phyloP scores from a whole-genome alignment of 169 alveolate species.

The Plasmodium sp. region DNA sequence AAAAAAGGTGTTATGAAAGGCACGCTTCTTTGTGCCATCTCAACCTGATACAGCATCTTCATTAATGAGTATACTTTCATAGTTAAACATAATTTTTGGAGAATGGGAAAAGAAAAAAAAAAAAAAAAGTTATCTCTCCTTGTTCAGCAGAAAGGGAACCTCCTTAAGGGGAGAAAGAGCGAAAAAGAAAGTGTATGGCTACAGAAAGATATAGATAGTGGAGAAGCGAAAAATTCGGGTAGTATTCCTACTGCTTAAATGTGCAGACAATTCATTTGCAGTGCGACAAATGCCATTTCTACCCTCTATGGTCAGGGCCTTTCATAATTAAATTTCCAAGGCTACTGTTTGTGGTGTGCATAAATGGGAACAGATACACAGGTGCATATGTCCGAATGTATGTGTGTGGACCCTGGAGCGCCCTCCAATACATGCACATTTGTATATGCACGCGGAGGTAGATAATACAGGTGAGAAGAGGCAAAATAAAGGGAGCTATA shows the following conservation, averaged over 20 bases:
- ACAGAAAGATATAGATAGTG: background rate
- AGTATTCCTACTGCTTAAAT: background rate
- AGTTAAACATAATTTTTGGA: constrained; percentile 65
- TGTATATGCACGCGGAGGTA: background rate
- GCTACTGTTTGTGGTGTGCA: background rate
- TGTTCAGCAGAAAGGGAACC: background rate
- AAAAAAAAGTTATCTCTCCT: background rate
- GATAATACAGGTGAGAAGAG: background rate
- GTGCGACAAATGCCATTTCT: background rate
- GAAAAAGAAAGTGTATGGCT: background rate
- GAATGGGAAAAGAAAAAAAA: constrained; percentile 5
- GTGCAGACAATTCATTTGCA: constrained; percentile 5
- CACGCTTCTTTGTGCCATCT: background rate
- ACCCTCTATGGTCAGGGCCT: background rate
- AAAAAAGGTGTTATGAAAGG: background rate
- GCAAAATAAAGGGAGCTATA: background rate
- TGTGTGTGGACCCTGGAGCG: background rate
- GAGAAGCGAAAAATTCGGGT: background rate
- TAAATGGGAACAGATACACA: background rate
- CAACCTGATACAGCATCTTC: constrained; percentile 65
- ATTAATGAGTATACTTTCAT: constrained; percentile 69
- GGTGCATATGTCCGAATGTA: background rate
- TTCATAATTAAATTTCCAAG: background rate
- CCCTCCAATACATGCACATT: background rate
- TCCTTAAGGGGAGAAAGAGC: background rate